A percentile compares a stretch with the other conserved stretches of the same genome.
Evolutionary conservation across 2,329 filamentous ascomycete genomes (phyloP).

Genomic region (Lasiodiplodia hormozganensis): DNA sequence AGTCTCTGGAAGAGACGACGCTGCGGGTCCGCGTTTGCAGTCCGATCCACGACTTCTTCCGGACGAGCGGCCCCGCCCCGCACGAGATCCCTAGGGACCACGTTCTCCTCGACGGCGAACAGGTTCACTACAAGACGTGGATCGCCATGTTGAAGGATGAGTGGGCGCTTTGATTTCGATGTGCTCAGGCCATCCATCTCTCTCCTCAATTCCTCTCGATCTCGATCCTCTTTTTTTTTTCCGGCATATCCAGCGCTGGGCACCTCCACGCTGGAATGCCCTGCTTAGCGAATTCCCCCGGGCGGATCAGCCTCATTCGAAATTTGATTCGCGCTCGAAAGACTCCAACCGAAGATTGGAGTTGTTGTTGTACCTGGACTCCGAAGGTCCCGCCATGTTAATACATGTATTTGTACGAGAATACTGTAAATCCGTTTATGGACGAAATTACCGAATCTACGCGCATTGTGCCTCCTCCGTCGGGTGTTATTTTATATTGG

Average conservation of each 20-base stretch:
- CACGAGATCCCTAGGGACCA: conserved; percentile 16
- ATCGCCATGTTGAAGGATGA: conserved; percentile 23
- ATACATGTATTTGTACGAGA: conserved; percentile 1
- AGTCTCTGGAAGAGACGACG: conserved; percentile 17
- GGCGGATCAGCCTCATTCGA: neutral
- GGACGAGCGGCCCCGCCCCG: conserved; percentile 14
- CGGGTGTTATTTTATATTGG: neutral
- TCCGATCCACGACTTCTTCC: conserved; percentile 22
- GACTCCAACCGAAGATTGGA: neutral
- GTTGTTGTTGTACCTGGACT: neutral
- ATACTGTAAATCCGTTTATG: neutral
- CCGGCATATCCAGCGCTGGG: neutral
- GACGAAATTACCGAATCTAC: neutral
- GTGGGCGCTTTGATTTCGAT: conserved; percentile 7
- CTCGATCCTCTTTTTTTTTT: neutral
- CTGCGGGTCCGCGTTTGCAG: conserved; percentile 15
- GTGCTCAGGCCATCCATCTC: neutral
- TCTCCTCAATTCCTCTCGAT: neutral
- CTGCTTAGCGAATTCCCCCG: neutral
- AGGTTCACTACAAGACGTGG: conserved; percentile 18
- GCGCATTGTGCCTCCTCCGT: neutral
- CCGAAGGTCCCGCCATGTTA: neutral
- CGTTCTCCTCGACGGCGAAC: conserved; percentile 23
- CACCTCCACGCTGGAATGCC: neutral
- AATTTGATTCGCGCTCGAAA: neutral